Evolutionary conservation across 768 basidiomycete genomes (phyloP), one percentile per base, ranked within the genome.

Genomic region (Neoboletus brunneissimus): DNA sequence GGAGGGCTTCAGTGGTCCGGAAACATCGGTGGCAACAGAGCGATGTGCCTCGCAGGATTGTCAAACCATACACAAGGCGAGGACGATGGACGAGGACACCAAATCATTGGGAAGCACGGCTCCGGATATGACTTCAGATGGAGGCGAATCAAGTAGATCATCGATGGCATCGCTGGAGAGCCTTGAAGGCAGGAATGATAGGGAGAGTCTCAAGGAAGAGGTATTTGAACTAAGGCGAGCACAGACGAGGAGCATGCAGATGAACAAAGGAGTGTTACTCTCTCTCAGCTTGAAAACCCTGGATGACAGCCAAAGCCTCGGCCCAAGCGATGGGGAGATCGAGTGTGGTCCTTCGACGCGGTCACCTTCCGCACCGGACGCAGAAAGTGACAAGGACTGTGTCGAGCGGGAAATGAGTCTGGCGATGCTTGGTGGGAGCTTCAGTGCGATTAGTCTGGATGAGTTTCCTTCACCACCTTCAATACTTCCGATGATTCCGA

Each of bases 241-340:
- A 3, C 80, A 77, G 47, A 76, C 79, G 46, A 77, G 74, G 63
- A 83, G 80, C 57, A 69, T 83, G 64, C 78, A 80, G 62, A 70
- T 81, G 57, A 77, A 80, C 67, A 76, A 73, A 64, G 80, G 77
- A 5, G 70, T 79, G 45, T 61, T 82, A 27, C 60, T 81, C 32
- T 68, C 73, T 15, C 57, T 77, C 59, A 55, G 62, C 51, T 38
- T 58, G 22, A 65, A 57, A 47, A 46, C 23, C 22, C 32, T 55
- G 32, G 55, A 54, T 8, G 51, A 56, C 34, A 23, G 11, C 13
- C 44, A 54, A 45, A 52, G 34, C 22, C 18, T 54, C 15, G 66
- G 15, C 34, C 9, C 25, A 11, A 20, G 25, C 13, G 27, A 55
- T 15, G 55, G 15, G 22, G 64, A 53, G 29, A 20, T 32, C 29